Evolutionary conservation across 768 basidiomycete genomes (phyloP).

Genomic region (Coprinopsis strossmayeri): DNA sequence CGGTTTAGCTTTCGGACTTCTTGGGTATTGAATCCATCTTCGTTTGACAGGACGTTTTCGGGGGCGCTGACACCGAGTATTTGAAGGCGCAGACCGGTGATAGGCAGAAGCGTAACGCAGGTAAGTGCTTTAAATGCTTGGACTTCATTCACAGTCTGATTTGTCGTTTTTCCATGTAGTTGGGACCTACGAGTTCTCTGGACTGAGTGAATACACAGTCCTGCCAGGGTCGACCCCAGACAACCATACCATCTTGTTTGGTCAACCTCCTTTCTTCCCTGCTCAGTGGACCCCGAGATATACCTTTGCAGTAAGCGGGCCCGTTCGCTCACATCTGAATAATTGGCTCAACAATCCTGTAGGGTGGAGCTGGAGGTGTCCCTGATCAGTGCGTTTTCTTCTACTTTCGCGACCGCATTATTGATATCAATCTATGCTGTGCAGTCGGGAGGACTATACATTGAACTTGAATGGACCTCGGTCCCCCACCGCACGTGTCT

Average conservation of each 20-base stretch:
- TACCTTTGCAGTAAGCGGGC: slow-evolving; percentile 25
- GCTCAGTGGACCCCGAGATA: slow-evolving; percentile 40
- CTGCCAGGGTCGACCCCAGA: slow-evolving; percentile 29
- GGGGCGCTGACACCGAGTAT: slow-evolving; percentile 34
- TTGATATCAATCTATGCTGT: background rate
- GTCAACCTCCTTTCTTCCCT: slow-evolving; percentile 37
- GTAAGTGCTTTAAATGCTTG: slow-evolving; percentile 10
- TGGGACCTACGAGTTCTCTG: slow-evolving; percentile 31
- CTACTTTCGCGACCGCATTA: background rate
- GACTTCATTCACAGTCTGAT: too few relatives aligned
- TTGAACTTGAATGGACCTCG: slow-evolving; percentile 30
- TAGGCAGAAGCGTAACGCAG: slow-evolving; percentile 25
- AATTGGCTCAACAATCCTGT: background rate
- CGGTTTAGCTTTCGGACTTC: background rate
- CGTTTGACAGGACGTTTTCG: slow-evolving; percentile 31
- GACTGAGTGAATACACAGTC: slow-evolving; percentile 34
- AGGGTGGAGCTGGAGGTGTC: slow-evolving; percentile 35
- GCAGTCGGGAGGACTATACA: slow-evolving; percentile 30
- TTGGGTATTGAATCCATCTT: slow-evolving; percentile 2
- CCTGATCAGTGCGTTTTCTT: slow-evolving; percentile 30
- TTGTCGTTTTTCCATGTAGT: slow-evolving; percentile 14
- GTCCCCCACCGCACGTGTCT: slow-evolving; percentile 24
- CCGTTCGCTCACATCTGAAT: too few relatives aligned
- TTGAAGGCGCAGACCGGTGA: slow-evolving; percentile 26
- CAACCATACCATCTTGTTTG: slow-evolving; percentile 31